Evolutionary conservation across 176 grass and related monocot species (phyloP), one percentile per base, ranked within the genome.

Genomic region (Rhynchospora pubera): DNA sequence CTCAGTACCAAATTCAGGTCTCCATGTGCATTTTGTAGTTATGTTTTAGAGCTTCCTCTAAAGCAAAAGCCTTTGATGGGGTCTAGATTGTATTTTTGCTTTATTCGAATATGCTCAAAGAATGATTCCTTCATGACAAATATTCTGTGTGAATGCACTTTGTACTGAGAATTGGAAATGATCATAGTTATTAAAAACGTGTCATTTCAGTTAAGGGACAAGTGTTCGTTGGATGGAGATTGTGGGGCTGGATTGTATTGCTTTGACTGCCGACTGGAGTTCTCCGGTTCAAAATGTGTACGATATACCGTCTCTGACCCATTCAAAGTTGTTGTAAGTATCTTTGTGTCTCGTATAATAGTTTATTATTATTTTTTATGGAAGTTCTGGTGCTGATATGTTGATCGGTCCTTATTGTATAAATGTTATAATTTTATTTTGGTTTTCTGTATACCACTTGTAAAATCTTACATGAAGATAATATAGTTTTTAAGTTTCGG

Each of bases 161-260:
- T 71, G 65, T 84, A 21, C 9, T 19, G 6, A 18, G 44, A 57
- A 55, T 5, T 72, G 18, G 5, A 69, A 67, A 55, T 68, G 7
- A 64, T 42, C 56, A 62, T 16, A 43, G 14, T 22, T 18, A 47
- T 3, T 12, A 44, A 2, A 5, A 13, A 46, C 7, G 19, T 32
- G 45, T 64, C 53, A 57, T 68, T 81, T 72, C 82, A 97, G 95
- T 15, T 94, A 1, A 86, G 87, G 42, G 88, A 87, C 21, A 48
- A 43, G n/a, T 97, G 95, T 84, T 91, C 88, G 2, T 65, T 87
- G 39, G 50, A 23, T 14, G 26, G 75, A 16, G 92, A 94, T 84
- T 97, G 95, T 86, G 85, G 65, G 65, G 59, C 81, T 14, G 95
- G 95, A 55, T 85, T 94, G 90, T 97, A 91, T 86, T 97, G 95